Base-by-base conservation (phyloP, 768 basidiomycete species). In the Xerocomus brunneocitrinus region DNA sequence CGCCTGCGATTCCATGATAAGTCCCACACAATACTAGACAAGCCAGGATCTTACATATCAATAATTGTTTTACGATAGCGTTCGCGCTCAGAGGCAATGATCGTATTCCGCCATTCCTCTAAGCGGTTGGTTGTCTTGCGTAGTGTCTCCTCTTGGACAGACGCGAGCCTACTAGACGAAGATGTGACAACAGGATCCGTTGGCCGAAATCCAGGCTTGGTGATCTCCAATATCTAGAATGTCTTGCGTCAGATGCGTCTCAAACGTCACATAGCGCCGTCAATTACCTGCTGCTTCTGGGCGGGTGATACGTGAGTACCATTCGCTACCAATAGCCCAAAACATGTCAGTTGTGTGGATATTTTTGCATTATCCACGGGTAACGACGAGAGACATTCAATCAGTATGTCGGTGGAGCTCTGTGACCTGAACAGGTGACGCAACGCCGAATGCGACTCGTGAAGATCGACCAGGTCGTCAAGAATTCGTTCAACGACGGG, bases 271-370 rank as follows among this genome's bases (percentile, higher is more conserved):
- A 35, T 14, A 12, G 38, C n/a, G 51, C 19, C n/a, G 16, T 27
- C n/a, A 45, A 25, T 35, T 61, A 89, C 90, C 77, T 90, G 85
- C 49, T 80, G 81, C 59, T 89, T 91, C 66, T 91, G 88, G n/a
- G 68, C 39, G 0, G 78, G 77, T 13, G 80, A 76, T 39, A 87
- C 80, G 8, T 77, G 70, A 49, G 79, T 79, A 52, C 86, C 87
- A 53, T 84, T 69, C 2, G 86, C 84, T 25, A 92, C 72, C 16
- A 84, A 79, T 27, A 85, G 63, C 2, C 81, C 87, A 25, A 93
- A 73, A 57, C 90, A 85, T 3, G 78, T 81, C 14, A 91, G 65
- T 55, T 89, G 89, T 59, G 89, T 84, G 16, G 85, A 67, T 12
- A 89, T 51, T 27, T 53, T 58, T 22, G 60, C 39, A 41, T 60